phyloP scores from a whole-genome alignment of 1,284 basidiomycete genomes.

The Macrocybe sp. region DNA sequence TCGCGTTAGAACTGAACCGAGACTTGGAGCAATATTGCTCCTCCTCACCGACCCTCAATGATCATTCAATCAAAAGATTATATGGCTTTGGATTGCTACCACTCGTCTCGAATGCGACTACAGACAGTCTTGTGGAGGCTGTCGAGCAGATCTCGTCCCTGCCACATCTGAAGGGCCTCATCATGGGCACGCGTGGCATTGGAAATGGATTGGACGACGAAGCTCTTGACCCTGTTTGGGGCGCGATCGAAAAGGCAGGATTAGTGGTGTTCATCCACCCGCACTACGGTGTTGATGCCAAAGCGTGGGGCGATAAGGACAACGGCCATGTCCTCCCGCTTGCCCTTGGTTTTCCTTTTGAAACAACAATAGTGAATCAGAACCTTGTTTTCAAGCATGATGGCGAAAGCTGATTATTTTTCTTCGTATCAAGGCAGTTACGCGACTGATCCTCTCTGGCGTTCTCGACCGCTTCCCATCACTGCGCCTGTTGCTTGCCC shows the following conservation, averaged over 20 bases:
- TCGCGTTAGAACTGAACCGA: slow-evolving; percentile 67
- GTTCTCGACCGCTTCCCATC: slow-evolving; percentile 73
- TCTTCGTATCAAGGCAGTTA: slow-evolving; percentile 50
- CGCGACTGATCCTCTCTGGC: slow-evolving; percentile 77
- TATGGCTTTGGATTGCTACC: slow-evolving; percentile 86
- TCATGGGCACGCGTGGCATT: slow-evolving; percentile 75
- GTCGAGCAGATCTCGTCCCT: slow-evolving; percentile 62
- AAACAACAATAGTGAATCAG: slow-evolving; percentile 72
- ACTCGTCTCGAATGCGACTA: slow-evolving; percentile 61
- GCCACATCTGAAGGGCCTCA: slow-evolving; percentile 71
- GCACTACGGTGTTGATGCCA: slow-evolving; percentile 70
- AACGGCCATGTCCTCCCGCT: slow-evolving; percentile 86
- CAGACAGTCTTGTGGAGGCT: slow-evolving; percentile 50
- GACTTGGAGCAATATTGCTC: slow-evolving; percentile 79
- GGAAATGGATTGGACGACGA: slow-evolving; percentile 80
- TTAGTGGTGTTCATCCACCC: slow-evolving; percentile 80
- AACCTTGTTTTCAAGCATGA: neutral
- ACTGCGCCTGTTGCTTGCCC: slow-evolving; percentile 74
- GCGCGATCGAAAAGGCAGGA: slow-evolving; percentile 57
- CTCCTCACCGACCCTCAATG: slow-evolving; percentile 42
- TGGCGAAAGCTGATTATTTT: slow-evolving; percentile 4
- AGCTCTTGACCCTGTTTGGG: slow-evolving; percentile 74
- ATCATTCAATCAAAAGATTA: slow-evolving; percentile 47
- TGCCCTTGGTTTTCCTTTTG: slow-evolving; percentile 84
- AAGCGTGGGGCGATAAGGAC: slow-evolving; percentile 65